Conservation (phyloP, 257 asterid species). For the Ilex aquifolium region DNA sequence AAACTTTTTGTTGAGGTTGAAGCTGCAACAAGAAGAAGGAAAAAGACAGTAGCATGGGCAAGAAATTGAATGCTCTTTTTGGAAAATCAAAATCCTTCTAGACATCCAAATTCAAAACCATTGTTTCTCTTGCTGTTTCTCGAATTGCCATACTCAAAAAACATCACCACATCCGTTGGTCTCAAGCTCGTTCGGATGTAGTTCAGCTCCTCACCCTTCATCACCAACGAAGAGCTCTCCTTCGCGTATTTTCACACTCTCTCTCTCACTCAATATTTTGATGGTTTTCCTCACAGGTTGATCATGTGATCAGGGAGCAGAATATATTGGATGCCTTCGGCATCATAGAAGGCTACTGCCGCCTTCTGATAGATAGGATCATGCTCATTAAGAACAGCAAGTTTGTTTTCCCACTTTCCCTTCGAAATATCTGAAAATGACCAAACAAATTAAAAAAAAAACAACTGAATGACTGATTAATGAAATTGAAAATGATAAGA, state of each 20-base stretch:
- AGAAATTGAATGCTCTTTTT: conserved; percentile 19
- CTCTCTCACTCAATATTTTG: background rate
- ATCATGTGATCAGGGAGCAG: conserved; percentile 28
- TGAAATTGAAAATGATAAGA: too few relatives aligned
- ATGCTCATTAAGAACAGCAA: conserved; percentile 19
- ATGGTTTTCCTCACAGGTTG: conserved; percentile 18
- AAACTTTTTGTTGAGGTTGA: too few relatives aligned
- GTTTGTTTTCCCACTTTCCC: too few relatives aligned
- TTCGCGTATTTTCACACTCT: conserved; percentile 22
- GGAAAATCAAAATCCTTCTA: conserved; percentile 26
- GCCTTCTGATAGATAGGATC: conserved; percentile 19
- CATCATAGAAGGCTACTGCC: conserved; percentile 29
- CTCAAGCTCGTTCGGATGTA: conserved; percentile 30
- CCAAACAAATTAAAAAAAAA: too few relatives aligned
- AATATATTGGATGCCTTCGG: conserved; percentile 24
- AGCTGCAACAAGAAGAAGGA: background rate
- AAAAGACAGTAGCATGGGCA: conserved; percentile 6
- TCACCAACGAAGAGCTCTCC: conserved; percentile 26
- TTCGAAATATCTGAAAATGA: too few relatives aligned
- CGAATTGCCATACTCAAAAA: conserved; percentile 32
- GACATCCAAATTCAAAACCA: conserved; percentile 16
- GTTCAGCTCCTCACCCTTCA: conserved; percentile 34
- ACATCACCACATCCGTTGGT: conserved; percentile 20
- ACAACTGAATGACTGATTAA: too few relatives aligned
- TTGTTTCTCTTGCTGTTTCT: conserved; percentile 28